Percentiles rank a stretch among this genome's conserved stretches.
phyloP scores from a whole-genome alignment of 164 flowering plant genomes.

The Kalanchoe fedtschenkoi region DNA sequence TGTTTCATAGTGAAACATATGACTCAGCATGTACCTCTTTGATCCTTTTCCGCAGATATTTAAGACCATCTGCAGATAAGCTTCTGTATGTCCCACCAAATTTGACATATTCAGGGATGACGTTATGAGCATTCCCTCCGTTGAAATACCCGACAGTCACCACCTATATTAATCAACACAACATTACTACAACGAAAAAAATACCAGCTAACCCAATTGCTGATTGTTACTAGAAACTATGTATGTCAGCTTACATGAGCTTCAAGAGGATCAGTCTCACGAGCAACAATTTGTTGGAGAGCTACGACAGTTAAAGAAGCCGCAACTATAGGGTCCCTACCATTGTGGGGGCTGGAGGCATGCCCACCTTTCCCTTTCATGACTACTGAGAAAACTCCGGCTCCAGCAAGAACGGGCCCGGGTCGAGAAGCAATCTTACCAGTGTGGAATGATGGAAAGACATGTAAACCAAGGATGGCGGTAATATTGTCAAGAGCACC shows the following conservation, averaged over 20 bases:
- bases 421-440: slow-evolving; percentile 25
- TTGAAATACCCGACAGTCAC: slow-evolving; percentile 22
- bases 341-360: slow-evolving; percentile 17
- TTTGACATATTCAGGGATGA: slow-evolving; percentile 20
- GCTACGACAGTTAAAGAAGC: slow-evolving; percentile 19
- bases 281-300: slow-evolving; percentile 28
- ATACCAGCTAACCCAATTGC: neutral
- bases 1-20: neutral
- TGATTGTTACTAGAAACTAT: neutral
- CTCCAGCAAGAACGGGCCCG: slow-evolving; percentile 27
- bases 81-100: slow-evolving; percentile 30
- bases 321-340: slow-evolving; percentile 26
- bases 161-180: slow-evolving; percentile 15
- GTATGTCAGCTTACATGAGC: slow-evolving; percentile 16
- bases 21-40: slow-evolving; percentile 16
- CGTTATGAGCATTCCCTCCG: slow-evolving; percentile 23
- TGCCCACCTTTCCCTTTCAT: slow-evolving; percentile 27
- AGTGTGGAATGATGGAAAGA: slow-evolving; percentile 17
- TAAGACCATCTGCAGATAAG: slow-evolving; percentile 22
- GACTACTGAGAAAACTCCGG: slow-evolving; percentile 18
- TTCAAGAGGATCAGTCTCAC: slow-evolving; percentile 33
- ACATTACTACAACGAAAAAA: neutral
- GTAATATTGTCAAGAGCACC: slow-evolving; percentile 20
- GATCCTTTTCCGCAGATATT: slow-evolving; percentile 17
- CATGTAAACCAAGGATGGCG: slow-evolving; percentile 25